Evolutionary conservation across 352 stramenopile species (phyloP).

Genomic region (Pythium phragmitis): DNA sequence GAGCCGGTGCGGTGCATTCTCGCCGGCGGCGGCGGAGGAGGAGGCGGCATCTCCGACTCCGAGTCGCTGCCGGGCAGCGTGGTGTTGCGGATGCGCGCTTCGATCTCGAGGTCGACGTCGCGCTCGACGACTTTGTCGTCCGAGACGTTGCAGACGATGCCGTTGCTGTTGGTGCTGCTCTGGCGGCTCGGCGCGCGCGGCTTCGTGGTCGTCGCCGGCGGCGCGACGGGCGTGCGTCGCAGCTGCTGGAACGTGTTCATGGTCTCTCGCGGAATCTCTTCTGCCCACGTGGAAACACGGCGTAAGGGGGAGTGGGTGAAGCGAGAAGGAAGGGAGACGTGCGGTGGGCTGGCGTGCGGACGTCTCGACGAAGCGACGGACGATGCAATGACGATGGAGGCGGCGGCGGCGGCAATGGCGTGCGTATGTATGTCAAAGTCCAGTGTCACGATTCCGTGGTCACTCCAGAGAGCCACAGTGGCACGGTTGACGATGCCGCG

Average conservation of each 20-base stretch:
- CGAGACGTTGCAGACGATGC: slow-evolving; percentile 52
- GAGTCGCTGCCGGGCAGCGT: slow-evolving; percentile 28
- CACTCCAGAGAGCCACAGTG: too few species aligned
- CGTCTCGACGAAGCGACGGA: slow-evolving; percentile 12
- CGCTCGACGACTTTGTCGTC: slow-evolving; percentile 65
- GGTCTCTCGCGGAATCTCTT: neutral
- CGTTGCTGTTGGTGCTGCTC: slow-evolving; percentile 26
- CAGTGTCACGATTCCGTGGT: neutral
- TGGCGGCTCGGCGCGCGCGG: slow-evolving; percentile 18
- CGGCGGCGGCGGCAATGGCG: slow-evolving; percentile 2
- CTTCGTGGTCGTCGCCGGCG: neutral
- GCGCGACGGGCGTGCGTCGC: slow-evolving; percentile 4
- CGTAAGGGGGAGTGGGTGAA: neutral
- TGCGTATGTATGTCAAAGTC: neutral
- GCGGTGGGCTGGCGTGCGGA: neutral
- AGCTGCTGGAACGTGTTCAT: slow-evolving; percentile 8
- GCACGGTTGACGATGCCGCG: too few species aligned
- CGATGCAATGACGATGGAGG: slow-evolving; percentile 19
- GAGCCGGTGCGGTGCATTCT: slow-evolving; percentile 5
- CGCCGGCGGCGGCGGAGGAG: neutral
- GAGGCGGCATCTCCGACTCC: neutral
- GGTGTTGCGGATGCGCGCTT: slow-evolving; percentile 44
- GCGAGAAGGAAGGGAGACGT: neutral
- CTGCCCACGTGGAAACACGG: neutral
- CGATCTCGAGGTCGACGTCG: slow-evolving; percentile 74